These are phyloP conservation scores for Metschnikowia orientalis DNA, from an alignment of 805 yeast species.

Conservation along the genomic window DNA sequence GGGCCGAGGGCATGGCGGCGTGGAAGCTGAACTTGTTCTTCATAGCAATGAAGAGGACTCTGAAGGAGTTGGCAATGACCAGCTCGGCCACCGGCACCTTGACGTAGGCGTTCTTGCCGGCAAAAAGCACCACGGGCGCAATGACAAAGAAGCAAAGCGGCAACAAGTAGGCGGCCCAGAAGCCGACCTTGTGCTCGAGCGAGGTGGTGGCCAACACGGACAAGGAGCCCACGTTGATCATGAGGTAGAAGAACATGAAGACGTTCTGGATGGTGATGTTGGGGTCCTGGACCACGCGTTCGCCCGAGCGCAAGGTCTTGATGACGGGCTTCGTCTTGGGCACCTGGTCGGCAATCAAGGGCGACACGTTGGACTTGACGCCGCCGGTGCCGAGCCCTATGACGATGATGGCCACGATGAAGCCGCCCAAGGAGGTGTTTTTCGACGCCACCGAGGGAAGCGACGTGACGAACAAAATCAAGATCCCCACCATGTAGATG, in stretches of 20 bases:
- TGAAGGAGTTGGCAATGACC: conserved; percentile 12
- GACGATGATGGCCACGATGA: conserved; percentile 47
- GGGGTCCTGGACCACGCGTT: conserved; percentile 14
- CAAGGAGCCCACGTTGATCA: conserved; percentile 16
- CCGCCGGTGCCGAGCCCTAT: conserved; percentile 80
- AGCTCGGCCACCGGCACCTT: conserved; percentile 12
- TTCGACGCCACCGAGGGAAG: conserved; percentile 50
- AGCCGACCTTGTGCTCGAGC: conserved; percentile 12
- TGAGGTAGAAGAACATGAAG: conserved; percentile 15
- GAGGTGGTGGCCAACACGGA: conserved; percentile 14
- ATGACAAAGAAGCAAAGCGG: conserved; percentile 13
- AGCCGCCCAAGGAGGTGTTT: conserved; percentile 59
- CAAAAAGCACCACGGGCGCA: conserved; percentile 9
- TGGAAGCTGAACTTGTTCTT: conserved; percentile 11
- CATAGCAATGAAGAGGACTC: conserved; percentile 7
- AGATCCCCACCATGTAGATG: conserved; percentile 56
- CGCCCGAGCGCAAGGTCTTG: conserved; percentile 28
- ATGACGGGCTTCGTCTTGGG: conserved; percentile 36
- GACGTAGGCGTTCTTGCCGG: conserved; percentile 11
- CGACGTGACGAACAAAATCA: conserved; percentile 64
- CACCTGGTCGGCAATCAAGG: conserved; percentile 57
- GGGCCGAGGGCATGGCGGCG: conserved; percentile 14
- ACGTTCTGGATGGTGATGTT: conserved; percentile 15
- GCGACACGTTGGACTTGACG: conserved; percentile 71
- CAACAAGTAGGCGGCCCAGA: conserved; percentile 15